Conservation (phyloP, 2,329 filamentous ascomycete species). For the Neofusicoccum kwambonambiense region DNA sequence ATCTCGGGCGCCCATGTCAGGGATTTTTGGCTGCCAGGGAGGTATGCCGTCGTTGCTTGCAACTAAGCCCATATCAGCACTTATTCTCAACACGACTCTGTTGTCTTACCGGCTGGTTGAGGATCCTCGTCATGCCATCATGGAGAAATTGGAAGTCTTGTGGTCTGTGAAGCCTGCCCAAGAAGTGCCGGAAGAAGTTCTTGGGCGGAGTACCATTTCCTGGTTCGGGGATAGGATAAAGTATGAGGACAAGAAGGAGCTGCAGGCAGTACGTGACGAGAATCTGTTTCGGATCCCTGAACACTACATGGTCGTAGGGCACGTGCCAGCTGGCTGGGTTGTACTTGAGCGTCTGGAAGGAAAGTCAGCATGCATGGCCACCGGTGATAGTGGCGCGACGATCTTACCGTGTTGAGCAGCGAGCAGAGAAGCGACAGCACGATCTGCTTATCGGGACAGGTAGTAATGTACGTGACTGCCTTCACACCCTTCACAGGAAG, state of each 20-base stretch:
- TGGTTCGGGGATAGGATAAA: conserved; percentile 85
- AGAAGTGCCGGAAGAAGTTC: conserved; percentile 91
- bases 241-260: conserved; percentile 76
- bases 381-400: neutral
- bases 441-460: conserved; percentile 84
- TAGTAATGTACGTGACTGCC: conserved; percentile 84
- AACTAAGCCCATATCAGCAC: conserved; percentile 47
- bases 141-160: conserved; percentile 98
- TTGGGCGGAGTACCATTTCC: conserved; percentile 65
- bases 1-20: conserved; percentile 91
- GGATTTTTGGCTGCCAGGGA: conserved; percentile 77
- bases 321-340: conserved; percentile 93
- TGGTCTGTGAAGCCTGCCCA: conserved; percentile 83
- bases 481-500: conserved; percentile 81
- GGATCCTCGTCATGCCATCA: conserved; percentile 86
- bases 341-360: conserved; percentile 78
- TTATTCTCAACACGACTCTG: neutral
- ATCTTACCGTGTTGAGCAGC: conserved; percentile 81
- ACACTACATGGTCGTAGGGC: conserved; percentile 88
- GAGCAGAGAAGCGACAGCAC: conserved; percentile 90
- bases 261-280: conserved; percentile 91
- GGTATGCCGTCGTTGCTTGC: conserved; percentile 82
- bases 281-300: conserved; percentile 85
- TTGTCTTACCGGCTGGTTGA: conserved; percentile 71
- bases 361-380: neutral